Evolutionary conservation across 495 filamentous ascomycete species (phyloP), one percentile per base, ranked within the genome.

Genomic region (Neurospora tetrasperma): DNA sequence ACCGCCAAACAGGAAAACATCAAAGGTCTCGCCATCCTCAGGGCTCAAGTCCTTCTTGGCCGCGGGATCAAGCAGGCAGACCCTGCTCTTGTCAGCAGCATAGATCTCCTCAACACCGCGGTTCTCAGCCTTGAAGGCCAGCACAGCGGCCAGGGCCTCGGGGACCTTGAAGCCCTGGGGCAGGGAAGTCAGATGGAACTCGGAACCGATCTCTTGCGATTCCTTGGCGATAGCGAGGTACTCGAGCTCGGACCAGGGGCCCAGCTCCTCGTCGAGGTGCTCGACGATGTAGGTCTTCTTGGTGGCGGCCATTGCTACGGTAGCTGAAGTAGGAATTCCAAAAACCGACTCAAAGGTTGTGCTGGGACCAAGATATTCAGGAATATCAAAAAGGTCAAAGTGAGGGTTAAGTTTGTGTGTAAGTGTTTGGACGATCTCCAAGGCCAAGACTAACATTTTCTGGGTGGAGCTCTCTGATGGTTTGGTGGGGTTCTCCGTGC

Each of bases 1-100:
- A 4, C 96, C 96, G 14, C 96, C 96, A 82, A 98, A 99, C 42
- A 99, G 82, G 81, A 98, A 99, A 16, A 92, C 90, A 74, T 98
- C 93, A 81, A 98, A 99, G 14, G 75, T 80, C 46, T 91, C 88
- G 11, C 88, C 93, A 85, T 99, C 96, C 54, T 89, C 90, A 0
- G 96, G 96, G 54, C 85, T 88, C 76, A 99, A 79, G 75, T 98
- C 95, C 74, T 88, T 87, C 75, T 86, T 83, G 6, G 93, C 96
- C 40, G 90, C 85, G 0, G 96, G 96, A 82, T 99, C 96, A 43
- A 99, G 84, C 74, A 99, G 85, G 80, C 96, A 99, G 70, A 98
- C 91, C 71, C 88, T 88, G 9, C 85, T 85, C 75, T 84, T 81
- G 69, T 85, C 81, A 48, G 87, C 85, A 11, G 87, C 88, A 76